Evolutionary conservation across 208 protist species (phyloP).

Genomic region (Porcisia hertigi): DNA sequence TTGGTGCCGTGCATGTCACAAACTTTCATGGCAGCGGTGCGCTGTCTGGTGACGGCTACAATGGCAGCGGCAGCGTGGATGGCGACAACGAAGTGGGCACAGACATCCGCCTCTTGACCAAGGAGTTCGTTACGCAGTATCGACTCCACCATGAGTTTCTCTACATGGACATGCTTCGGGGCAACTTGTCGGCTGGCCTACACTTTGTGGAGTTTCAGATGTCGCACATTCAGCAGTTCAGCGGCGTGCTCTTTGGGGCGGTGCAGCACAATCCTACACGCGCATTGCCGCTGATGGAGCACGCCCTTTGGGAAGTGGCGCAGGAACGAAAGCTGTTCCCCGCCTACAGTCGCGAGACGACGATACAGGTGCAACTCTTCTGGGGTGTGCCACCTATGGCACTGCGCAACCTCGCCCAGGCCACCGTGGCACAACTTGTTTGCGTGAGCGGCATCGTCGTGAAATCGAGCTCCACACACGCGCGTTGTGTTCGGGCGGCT

Average conservation of each 20-base stretch:
- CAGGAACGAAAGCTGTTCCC: constrained; percentile 71
- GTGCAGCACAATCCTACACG: constrained; percentile 73
- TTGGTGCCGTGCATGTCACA: constrained; percentile 77
- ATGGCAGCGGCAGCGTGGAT: constrained; percentile 10
- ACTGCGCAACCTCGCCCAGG: constrained; percentile 82
- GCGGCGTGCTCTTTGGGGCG: constrained; percentile 61
- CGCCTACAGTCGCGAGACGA: constrained; percentile 54
- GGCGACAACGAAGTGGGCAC: constrained; percentile 28
- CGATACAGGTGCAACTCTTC: constrained; percentile 89
- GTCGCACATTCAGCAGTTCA: constrained; percentile 87
- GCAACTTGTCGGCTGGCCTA: constrained; percentile 78
- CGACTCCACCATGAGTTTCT: constrained; percentile 78
- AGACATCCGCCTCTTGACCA: constrained; percentile 71
- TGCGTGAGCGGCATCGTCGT: constrained; percentile 92
- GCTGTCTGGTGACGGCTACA: constrained; percentile 25
- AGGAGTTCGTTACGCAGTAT: constrained; percentile 81
- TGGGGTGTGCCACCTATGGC: constrained; percentile 80
- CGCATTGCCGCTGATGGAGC: constrained; percentile 84
- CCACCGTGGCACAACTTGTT: constrained; percentile 76
- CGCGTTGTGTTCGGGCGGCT: constrained; percentile 77
- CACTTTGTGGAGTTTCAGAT: constrained; percentile 90
- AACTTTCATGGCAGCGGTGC: constrained; percentile 71
- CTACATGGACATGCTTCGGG: constrained; percentile 87
- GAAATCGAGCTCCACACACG: constrained; percentile 81
- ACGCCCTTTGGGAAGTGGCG: constrained; percentile 81